Evolutionary conservation across 1,284 basidiomycete genomes (phyloP), one percentile per base, ranked within the genome.

Genomic region (Leccinum pallidistipes): DNA sequence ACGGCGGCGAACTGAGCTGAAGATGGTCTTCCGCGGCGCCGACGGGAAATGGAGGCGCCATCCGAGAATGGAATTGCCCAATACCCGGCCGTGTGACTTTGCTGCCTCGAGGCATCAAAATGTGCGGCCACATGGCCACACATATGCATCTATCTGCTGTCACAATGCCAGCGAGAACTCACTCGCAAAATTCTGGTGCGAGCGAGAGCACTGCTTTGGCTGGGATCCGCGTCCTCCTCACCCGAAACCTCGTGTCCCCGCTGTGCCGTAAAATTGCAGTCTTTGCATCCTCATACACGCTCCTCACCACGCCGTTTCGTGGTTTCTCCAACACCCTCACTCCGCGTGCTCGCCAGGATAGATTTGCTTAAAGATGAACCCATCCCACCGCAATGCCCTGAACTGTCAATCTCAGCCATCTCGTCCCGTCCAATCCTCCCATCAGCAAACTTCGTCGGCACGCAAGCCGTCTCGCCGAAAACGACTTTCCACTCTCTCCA

Each of bases 401-500:
- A 65, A 67, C 70, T 66, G 57, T 69, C 69, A 69, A 47, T 51
- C 65, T 65, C 74, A 69, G n/a, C 56, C 69, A 29, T 65, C 73
- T 56, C 66, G 57, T 47, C 66, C 61, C 31, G 27, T 47, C 31
- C 64, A 57, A 31, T 59, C 70, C 50, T 50, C 70, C 59, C 62
- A 55, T 27, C 71, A 60, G 49, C 68, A 62, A 36, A n/a, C 64
- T 21, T 52, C 59, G 38, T 62, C 62, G 60, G 61, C 61, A 62
- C 72, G 63, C 66, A 71, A 75, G 72, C 50, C 68, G 63, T 83
- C 77, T 78, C 68, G 76, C 76, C 77, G 69, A 65, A 74, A 72
- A 66, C 73, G 73, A 63, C 71, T 75, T 34, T 68, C 66, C 57
- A 65, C 64, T 56, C 62, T 68, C 62, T 71, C 72, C 54, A 53